Evolutionary conservation across 2,329 filamentous ascomycete species (phyloP).

Genomic region (Drechslerella stenobrocha): DNA sequence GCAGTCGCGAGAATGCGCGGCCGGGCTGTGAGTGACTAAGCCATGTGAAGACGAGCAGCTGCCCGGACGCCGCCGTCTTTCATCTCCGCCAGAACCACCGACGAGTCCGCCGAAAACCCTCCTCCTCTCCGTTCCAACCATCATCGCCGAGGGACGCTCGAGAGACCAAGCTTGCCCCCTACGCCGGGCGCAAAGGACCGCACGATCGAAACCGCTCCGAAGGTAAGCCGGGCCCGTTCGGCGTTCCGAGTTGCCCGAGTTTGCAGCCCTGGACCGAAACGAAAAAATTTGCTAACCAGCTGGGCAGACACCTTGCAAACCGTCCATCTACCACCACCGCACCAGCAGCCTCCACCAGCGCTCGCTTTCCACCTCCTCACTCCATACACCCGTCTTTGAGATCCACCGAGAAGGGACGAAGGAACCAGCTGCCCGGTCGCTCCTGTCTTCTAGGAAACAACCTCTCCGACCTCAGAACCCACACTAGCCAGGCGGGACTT

Average conservation of each 20-base stretch:
- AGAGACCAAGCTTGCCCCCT: conserved; percentile 14
- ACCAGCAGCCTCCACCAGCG: conserved; percentile 2
- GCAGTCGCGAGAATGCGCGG: too few relatives aligned
- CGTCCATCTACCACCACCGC: background rate
- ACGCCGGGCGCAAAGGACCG: too few relatives aligned
- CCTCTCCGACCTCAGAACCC: conserved; percentile 9
- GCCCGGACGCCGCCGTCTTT: background rate
- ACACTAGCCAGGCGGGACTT: conserved; percentile 44
- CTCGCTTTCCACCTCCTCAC: background rate
- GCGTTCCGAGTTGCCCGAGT: background rate
- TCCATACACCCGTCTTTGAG: background rate
- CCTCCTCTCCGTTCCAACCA: too few relatives aligned
- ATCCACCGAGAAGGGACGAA: conserved; percentile 7
- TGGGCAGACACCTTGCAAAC: background rate
- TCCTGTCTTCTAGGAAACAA: conserved; percentile 10
- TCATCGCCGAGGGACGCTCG: background rate
- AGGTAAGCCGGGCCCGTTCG: background rate
- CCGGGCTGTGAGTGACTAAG: conserved; percentile 39
- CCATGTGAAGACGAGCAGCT: conserved; percentile 41
- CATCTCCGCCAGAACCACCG: conserved; percentile 26
- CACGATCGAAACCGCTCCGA: too few relatives aligned
- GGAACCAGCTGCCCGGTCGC: conserved; percentile 13
- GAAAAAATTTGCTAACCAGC: background rate
- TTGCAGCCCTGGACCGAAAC: background rate
- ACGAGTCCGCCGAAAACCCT: conserved; percentile 15